Base-by-base conservation (phyloP, 768 basidiomycete species). In the Clitopilus hobsonii region DNA sequence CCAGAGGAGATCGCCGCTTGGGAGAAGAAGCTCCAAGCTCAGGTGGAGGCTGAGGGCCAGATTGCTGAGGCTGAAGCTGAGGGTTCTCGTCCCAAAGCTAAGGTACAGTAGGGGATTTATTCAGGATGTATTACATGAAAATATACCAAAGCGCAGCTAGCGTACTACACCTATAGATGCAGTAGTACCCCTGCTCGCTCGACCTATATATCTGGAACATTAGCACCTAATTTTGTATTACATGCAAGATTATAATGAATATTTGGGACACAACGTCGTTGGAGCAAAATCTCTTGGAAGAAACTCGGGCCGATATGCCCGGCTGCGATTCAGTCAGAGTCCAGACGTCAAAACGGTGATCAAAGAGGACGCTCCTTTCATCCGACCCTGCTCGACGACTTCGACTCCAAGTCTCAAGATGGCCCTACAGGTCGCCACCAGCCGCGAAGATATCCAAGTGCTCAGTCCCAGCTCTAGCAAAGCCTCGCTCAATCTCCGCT, bases 41-140 rank as follows among this genome's bases (percentile, higher is more conserved):
- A 91, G 71, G 80, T 88, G 8, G 89, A 91, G 70, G 75, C 77
- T 13, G 90, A 91, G 67, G 91, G 91, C 22, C 66, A 82, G 13
- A 76, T 73, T 45, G 86, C 88, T 5, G 91, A 91, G 70, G 81
- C 83, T 1, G 76, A 78, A 45, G 82, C 77, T 56, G 66, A 75
- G 64, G 57, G 71, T 56, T 54, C 67, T 48, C 52, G 60, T 57
- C 59, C 69, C 69, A 58, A 69, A 51, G 71, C 68, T 10, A 77
- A 79, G 61, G 69, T 68, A 38, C 72, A 70, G 51, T 74, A 64
- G 62, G 27, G 49, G 45, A 38, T 18, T 20, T 45, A 23, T 16
- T 20, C n/a, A 18, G 10, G n/a, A 20, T 16, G 22, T 45, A 20
- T 45, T 45, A 45, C 4, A 45, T 18, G 18, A 45, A 45, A 45